Evolutionary conservation across 768 basidiomycete genomes (phyloP), one percentile per base, ranked within the genome.

Genomic region (Rhizopogon vinicolor): DNA sequence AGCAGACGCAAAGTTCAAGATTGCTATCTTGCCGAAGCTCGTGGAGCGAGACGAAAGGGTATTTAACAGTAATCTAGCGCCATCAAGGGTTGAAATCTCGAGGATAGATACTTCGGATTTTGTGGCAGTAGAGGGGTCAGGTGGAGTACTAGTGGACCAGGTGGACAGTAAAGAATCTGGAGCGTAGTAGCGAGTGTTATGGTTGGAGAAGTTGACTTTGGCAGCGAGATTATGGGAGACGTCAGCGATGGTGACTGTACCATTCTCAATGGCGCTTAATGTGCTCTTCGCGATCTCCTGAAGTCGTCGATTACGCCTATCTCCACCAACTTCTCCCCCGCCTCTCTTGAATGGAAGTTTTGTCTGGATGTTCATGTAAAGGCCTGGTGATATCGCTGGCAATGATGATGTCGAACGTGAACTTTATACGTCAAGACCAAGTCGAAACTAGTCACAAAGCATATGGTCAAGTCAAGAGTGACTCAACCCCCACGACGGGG

Each of bases 1-100:
- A 3, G 89, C 88, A 1, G 85, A 87, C 2, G 89, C 89, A 62
- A 91, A 91, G 65, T 85, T 91, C 29, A 91, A 79, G 14, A 91
- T 69, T 18, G 87, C 87, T 10, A 89, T 68, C 72, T 53, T 75
- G 53, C 63, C 62, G 31, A 35, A 44, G 41, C 52, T 58, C 25
- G 54, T 50, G 44, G 55, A 53, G 46, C 54, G 53, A 35, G 61
- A 51, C 42, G 55, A 55, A 44, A 55, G 41, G 22, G 44, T 51
- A 56, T 68, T 51, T 58, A 68, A 63, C 41, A 70, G 73, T 53
- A 71, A 62, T n/a, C 79, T 77, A 13, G 83, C 81, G 16, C 82
- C 86, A 28, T 81, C 78, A 22, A 88, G 75, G 0, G 87, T 87
- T 10, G 86, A 84, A 7, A 83, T 78, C 63, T 88, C 82, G 8